Base-by-base conservation (phyloP, 257 asterid genomes). In the Cinchona pubescens region DNA sequence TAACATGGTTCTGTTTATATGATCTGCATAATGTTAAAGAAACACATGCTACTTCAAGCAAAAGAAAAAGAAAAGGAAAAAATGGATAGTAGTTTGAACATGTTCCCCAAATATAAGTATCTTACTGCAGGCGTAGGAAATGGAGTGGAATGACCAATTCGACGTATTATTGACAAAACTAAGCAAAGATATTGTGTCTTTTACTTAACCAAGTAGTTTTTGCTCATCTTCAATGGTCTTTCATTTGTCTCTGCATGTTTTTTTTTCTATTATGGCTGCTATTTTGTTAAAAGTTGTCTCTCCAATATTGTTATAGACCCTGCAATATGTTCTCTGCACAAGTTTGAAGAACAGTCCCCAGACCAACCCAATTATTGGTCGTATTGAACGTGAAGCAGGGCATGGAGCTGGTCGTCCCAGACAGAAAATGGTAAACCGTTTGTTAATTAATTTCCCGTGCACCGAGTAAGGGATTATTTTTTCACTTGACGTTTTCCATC, bases 241-340 rank as follows among this genome's bases (percentile, higher is more conserved):
- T 40, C 38, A 4, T 51, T n/a, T 40, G 38, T 37, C 27, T 38
- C 42, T 51, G 25, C 25, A n/a, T 4, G 5, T 37, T 55, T n/a
- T 38, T n/a, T n/a, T n/a, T n/a, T n/a, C n/a, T n/a, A n/a, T n/a
- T n/a, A 19, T 45, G 30, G 14, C 40, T 19, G 30, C 49, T 64
- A 46, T 18, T 34, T 49, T 56, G 58, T 81, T 59, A 13, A 73
- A 73, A 53, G 0, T 34, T 51, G 55, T 38, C 68, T 79, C 58
- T 27, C 56, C 37, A 48, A 55, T 82, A 56, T 55, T n/a, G 75
- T 69, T 78, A 3, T 42, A 95, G 98, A 92, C 99, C 16, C 66
- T 95, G 97, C 99, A 95, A 81, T n/a, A n/a, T n/a, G n/a, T n/a
- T n/a, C n/a, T n/a, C n/a, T n/a, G n/a, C n/a, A n/a, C n/a, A n/a